Evolutionary conservation across 2,329 filamentous ascomycete genomes (phyloP), one percentile per base, ranked within the genome.

Genomic region (Venturia effusa): DNA sequence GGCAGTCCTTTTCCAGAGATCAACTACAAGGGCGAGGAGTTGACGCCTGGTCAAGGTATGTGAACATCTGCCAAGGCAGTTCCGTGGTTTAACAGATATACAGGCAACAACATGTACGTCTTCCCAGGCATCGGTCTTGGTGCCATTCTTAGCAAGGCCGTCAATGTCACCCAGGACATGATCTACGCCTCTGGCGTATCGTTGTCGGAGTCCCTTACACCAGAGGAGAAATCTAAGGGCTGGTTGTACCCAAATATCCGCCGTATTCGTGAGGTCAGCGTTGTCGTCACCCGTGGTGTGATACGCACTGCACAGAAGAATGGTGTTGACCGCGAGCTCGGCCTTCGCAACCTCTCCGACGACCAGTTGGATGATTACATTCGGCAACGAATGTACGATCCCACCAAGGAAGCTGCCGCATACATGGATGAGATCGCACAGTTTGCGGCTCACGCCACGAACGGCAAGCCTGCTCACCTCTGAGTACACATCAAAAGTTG

Each of bases 51-150:
- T 60, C 80, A 82, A 72, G 75, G 72, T 73, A 67, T 66, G 70
- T 66, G 10, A 1, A 48, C 34, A 4, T 8, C 22, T 34, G 4
- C 30, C 5, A 7, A 45, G 10, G 1, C 40, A 5, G 15, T 7
- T 80, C 79, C 66, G 51, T 80, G 83, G 66, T 78, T 79, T 61
- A 80, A 85, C 68, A 89, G 85, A 40, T 88, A 89, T 77, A 88
- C 91, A 80, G 92, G 93, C 68, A 92, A 92, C 83, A 87, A 88
- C 80, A 88, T 88, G 80, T 97, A 97, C 74, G 90, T 99, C 66
- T 99, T 99, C 86, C 94, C 94, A 0, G 94, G 93, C 71, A 89
- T 97, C 66, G 94, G 94, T 64, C 86, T 97, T 37, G 94, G 92
- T 66, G 89, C 93, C 68, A 97, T 97, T 73, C 84, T 97, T 60